Conservation (phyloP, 2,329 filamentous ascomycete genomes). For the Didymella pomorum region DNA sequence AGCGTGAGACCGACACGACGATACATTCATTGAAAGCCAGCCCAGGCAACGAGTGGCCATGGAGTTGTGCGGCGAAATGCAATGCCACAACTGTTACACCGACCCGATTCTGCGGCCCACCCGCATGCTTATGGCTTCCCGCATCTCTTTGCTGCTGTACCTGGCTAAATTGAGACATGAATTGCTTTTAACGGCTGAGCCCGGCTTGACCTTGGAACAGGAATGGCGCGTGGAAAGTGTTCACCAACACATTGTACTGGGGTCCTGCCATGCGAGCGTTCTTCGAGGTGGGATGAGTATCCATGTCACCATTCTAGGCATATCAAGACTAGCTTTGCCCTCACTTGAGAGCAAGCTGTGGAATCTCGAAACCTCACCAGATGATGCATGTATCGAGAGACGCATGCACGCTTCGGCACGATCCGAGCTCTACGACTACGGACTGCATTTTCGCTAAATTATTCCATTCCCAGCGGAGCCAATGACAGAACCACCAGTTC, state of each 20-base stretch:
- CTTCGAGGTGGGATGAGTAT: conserved; percentile 9
- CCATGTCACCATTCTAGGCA: conserved; percentile 18
- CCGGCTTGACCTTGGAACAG: conserved; percentile 14
- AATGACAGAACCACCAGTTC: conserved; percentile 6
- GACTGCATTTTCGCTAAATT: conserved; percentile 6
- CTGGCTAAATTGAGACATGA: conserved; percentile 12
- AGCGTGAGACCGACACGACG: conserved; percentile 4
- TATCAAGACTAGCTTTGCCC: conserved; percentile 22
- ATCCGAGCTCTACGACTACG: conserved; percentile 17
- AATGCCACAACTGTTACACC: conserved; percentile 24
- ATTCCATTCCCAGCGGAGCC: not conserved
- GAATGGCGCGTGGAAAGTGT: conserved; percentile 13
- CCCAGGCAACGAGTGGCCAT: conserved; percentile 11
- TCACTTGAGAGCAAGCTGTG: conserved; percentile 12
- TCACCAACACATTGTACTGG: conserved; percentile 3
- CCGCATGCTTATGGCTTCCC: conserved; percentile 23
- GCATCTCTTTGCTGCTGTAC: conserved; percentile 21
- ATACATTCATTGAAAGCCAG: conserved; percentile 9
- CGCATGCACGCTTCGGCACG: conserved; percentile 14
- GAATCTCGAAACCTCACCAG: conserved; percentile 16
- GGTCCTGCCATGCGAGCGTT: conserved; percentile 13
- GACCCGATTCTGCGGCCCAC: conserved; percentile 24
- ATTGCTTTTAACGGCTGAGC: conserved; percentile 18
- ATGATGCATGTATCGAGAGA: conserved; percentile 18
- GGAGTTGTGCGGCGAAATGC: conserved; percentile 8